phyloP scores from a whole-genome alignment of 2,329 filamentous ascomycete species.

The Blastomyces gilchristii region DNA sequence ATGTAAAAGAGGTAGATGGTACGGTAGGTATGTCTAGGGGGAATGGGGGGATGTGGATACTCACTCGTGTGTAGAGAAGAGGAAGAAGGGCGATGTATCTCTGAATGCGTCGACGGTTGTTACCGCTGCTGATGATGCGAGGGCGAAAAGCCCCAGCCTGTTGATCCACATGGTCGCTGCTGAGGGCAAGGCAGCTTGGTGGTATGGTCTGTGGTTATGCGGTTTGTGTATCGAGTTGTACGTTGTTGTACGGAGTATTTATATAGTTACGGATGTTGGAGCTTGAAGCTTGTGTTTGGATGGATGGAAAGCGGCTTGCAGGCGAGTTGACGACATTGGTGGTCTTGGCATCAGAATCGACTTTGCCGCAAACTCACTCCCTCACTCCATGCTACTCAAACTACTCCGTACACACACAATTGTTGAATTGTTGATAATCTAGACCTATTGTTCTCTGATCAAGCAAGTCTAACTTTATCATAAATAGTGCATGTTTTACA shows the following conservation, averaged over 20 bases:
- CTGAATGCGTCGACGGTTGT: conserved; percentile 61
- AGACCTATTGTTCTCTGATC: too few relatives aligned
- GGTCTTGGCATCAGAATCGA: not conserved
- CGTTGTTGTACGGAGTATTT: too few relatives aligned
- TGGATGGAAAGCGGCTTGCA: not conserved
- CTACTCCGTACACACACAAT: too few relatives aligned
- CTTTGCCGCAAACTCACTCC: too few relatives aligned
- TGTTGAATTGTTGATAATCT: too few relatives aligned
- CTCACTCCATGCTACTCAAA: too few relatives aligned
- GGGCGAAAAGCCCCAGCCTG: conserved; percentile 38
- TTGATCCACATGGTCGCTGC: conserved; percentile 33
- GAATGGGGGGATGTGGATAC: conserved; percentile 21
- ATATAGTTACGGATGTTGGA: not conserved
- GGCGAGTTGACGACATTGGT: not conserved
- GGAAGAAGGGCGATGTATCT: conserved; percentile 78
- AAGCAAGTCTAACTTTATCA: too few relatives aligned
- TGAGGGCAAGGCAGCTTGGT: not conserved
- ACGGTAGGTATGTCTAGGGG: not conserved
- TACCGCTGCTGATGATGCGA: conserved; percentile 34
- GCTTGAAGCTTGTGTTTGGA: not conserved
- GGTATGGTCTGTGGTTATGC: not conserved
- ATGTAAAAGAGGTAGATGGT: not conserved
- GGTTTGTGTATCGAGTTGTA: not conserved
- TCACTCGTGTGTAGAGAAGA: conserved; percentile 78
- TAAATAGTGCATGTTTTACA: too few relatives aligned